phyloP scores from a whole-genome alignment of 1,139 yeast species.

The Blastobotrys raffinosifermentans region DNA sequence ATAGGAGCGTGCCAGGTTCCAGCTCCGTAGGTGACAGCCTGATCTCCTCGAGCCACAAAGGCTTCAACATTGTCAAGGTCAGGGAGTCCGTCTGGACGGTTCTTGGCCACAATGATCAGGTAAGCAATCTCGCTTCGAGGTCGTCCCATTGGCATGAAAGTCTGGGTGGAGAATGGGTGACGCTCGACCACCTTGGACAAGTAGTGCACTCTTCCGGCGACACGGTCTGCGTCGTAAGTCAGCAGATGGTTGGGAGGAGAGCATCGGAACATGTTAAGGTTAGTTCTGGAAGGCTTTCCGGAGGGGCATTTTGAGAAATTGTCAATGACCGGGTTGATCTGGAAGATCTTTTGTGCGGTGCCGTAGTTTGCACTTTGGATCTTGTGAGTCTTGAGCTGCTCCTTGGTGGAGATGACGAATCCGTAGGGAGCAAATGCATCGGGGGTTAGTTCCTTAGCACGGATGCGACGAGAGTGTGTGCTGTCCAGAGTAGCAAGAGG shows the following conservation, averaged over 20 bases:
- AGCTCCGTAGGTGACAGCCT: conserved; percentile 81
- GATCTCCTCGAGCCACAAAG: conserved; percentile 73
- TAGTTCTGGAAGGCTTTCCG: conserved; percentile 47
- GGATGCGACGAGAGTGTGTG: conserved; percentile 9
- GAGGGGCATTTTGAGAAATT: conserved; percentile 45
- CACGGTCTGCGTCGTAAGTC: conserved; percentile 21
- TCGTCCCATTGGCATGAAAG: conserved; percentile 85
- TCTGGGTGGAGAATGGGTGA: conserved; percentile 88
- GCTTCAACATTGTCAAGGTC: conserved; percentile 56
- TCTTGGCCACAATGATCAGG: conserved; percentile 74
- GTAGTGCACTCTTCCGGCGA: conserved; percentile 35
- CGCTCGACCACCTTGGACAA: conserved; percentile 70
- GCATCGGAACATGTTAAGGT: conserved; percentile 81
- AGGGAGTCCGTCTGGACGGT: conserved; percentile 49
- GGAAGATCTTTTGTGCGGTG: conserved; percentile 74
- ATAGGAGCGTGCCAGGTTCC: conserved; percentile 92
- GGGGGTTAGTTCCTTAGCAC: conserved; percentile 43
- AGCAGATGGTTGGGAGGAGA: conserved; percentile 64
- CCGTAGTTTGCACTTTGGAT: conserved; percentile 78
- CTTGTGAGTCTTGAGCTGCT: conserved; percentile 40
- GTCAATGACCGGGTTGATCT: conserved; percentile 64
- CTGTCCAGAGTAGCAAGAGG: conserved; percentile 24
- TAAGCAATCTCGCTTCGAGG: conserved; percentile 46
- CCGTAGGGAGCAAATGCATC: conserved; percentile 47
- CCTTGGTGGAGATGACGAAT: conserved; percentile 48